Evolutionary conservation across 2,329 filamentous ascomycete species (phyloP).

Genomic region (Beauveria sp.): DNA sequence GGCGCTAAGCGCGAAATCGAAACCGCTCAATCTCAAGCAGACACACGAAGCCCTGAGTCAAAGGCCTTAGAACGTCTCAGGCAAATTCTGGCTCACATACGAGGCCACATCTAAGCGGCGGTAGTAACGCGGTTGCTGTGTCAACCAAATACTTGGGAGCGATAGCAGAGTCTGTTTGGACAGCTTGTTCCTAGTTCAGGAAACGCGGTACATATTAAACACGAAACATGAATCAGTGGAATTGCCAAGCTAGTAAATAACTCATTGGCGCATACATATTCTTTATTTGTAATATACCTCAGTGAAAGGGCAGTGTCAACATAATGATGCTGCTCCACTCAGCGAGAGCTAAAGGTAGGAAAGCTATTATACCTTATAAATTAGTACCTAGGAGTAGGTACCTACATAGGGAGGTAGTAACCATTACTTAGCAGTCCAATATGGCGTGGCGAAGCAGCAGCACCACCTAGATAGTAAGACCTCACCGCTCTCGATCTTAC

Average conservation of each 20-base stretch:
- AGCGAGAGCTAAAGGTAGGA: too few species aligned
- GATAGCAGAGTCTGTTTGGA: neutral
- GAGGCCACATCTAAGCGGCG: slow-evolving; percentile 19
- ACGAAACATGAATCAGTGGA: too few species aligned
- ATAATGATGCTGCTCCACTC: too few species aligned
- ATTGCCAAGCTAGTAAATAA: too few species aligned
- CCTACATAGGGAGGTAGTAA: too few species aligned
- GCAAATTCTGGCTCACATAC: slow-evolving; percentile 31
- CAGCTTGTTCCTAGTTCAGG: neutral
- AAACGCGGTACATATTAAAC: too few species aligned
- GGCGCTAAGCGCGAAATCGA: slow-evolving; percentile 51
- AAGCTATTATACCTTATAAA: too few species aligned
- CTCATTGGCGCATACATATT: too few species aligned
- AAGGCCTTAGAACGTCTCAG: slow-evolving; percentile 28
- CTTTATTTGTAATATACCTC: too few species aligned
- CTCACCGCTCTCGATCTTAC: neutral
- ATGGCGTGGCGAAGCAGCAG: neutral
- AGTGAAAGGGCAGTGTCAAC: too few species aligned
- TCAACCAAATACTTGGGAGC: slow-evolving; percentile 4
- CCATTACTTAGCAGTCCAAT: too few species aligned
- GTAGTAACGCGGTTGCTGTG: slow-evolving; percentile 13
- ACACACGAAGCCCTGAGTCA: slow-evolving; percentile 13
- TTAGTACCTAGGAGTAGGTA: too few species aligned
- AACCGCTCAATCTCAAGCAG: slow-evolving; percentile 20
- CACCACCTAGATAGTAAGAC: neutral